Percentiles rank a stretch among this genome's conserved stretches.
Conservation (phyloP, 139 green algal species). For the Haematococcus lacustris region DNA sequence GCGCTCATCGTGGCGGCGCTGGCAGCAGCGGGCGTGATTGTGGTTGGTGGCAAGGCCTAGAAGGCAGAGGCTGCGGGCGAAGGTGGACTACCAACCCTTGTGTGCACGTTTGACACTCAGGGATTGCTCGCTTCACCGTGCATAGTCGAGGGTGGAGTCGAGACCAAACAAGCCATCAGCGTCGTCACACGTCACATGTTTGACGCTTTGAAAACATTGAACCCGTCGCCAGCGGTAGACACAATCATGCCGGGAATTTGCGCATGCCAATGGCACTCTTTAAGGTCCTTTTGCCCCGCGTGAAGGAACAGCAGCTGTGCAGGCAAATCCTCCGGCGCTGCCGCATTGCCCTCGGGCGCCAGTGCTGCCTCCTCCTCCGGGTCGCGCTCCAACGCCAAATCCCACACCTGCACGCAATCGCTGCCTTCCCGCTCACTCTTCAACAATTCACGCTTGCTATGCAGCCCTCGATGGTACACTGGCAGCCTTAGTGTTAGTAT, state of each 20-base stretch:
- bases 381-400: conserved; percentile 93
- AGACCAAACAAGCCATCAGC: too few species aligned
- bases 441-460: not conserved
- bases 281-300: conserved; percentile 84
- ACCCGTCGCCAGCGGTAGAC: conserved; percentile 84
- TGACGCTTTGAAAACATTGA: conserved; percentile 93
- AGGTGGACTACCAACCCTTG: too few species aligned
- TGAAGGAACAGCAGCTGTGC: conserved; percentile 93
- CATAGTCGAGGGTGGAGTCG: too few species aligned
- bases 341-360: conserved; percentile 59
- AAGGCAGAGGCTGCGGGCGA: too few species aligned
- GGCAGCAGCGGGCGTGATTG: conserved; percentile 26
- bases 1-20: conserved; percentile 21
- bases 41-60: conserved; percentile 44
- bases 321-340: conserved; percentile 70
- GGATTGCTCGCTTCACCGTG: too few species aligned
- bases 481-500: not conserved
- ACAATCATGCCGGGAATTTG: conserved; percentile 90
- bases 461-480: not conserved
- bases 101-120: too few species aligned
- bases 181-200: conserved; percentile 77
- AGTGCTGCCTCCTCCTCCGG: conserved; percentile 81
- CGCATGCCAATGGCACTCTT: conserved; percentile 94
- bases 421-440: not conserved
- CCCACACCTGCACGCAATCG: conserved; percentile 66